Evolutionary conservation across 2,329 filamentous ascomycete species (phyloP).

Genomic region (Neonectria faginata): DNA sequence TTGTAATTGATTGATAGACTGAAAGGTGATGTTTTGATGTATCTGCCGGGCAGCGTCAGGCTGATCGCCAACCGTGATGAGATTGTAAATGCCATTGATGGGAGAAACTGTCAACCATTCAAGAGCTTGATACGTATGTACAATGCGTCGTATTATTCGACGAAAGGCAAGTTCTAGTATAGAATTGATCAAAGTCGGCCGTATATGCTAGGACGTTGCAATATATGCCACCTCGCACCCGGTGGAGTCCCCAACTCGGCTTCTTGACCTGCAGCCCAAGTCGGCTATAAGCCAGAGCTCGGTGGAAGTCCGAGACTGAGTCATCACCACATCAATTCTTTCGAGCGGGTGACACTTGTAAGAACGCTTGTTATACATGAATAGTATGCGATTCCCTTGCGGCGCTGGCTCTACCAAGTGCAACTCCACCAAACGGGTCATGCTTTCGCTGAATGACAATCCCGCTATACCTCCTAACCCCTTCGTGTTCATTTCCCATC

Average conservation of each 20-base stretch:
- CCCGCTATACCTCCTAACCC: not conserved
- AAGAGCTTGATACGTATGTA: no score
- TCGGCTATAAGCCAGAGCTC: conserved; percentile 15
- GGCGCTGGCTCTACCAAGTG: not conserved
- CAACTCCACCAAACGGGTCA: not conserved
- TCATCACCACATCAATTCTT: not conserved
- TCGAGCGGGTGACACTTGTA: not conserved
- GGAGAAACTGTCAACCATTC: not conserved
- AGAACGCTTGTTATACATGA: not conserved
- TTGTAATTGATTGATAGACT: not conserved
- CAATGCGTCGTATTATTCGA: not conserved
- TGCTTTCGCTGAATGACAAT: not conserved
- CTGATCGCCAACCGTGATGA: not conserved
- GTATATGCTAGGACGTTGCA: not conserved
- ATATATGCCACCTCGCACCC: not conserved
- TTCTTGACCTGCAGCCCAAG: conserved; percentile 10
- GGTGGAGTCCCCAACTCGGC: conserved; percentile 23
- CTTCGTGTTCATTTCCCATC: not conserved
- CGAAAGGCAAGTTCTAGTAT: not conserved
- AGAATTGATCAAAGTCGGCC: no score
- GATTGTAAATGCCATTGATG: conserved; percentile 5
- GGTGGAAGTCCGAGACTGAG: not conserved
- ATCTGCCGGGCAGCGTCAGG: not conserved
- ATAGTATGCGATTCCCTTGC: not conserved
- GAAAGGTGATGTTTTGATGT: not conserved